phyloP scores from a whole-genome alignment of 163 green algal genomes.

The Scenedesmus sp. region DNA sequence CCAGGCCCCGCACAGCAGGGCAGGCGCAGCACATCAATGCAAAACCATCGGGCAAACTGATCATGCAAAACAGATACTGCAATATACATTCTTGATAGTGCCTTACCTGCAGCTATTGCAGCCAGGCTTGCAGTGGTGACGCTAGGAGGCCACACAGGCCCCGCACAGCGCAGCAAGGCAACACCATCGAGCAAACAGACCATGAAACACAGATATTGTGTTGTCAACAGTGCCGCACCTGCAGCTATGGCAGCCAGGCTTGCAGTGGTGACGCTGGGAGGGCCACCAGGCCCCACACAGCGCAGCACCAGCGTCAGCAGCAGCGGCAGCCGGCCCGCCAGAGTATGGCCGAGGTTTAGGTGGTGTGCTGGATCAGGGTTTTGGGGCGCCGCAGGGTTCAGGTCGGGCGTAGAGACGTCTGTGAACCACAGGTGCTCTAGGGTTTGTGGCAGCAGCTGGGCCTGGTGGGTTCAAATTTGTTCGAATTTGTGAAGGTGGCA shows the following conservation, averaged over 20 bases:
- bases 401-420: neutral
- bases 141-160: neutral
- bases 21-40: neutral
- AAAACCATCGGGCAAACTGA: no score
- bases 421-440: constrained; percentile 15
- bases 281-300: neutral
- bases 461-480: neutral
- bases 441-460: neutral
- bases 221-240: neutral
- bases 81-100: no score
- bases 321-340: neutral
- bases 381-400: neutral
- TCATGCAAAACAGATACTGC: no score
- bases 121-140: no score
- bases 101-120: no score
- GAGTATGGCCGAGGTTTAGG: neutral
- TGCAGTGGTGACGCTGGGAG: neutral
- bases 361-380: neutral
- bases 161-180: neutral
- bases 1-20: neutral
- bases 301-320: constrained; percentile 21
- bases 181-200: no score
- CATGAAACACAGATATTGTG: no score
- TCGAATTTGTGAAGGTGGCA: no score
- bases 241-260: neutral